Evolutionary conservation across 2,329 filamentous ascomycete species (phyloP).

Genomic region (Sporothrix phasma): DNA sequence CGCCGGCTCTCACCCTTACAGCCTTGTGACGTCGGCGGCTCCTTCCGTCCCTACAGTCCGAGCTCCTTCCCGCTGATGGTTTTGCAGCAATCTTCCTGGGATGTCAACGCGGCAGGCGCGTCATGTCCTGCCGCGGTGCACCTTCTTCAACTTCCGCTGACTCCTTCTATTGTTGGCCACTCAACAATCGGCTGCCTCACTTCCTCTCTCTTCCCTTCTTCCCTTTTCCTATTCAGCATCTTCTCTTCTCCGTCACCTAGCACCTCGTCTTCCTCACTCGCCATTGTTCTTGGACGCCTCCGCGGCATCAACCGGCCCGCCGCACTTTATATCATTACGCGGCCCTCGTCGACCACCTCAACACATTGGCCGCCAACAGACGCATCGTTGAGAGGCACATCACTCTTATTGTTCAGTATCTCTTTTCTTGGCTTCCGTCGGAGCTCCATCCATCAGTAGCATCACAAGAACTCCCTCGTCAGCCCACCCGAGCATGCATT

Average conservation of each 20-base stretch:
- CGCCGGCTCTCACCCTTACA: too few relatives aligned
- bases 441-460: not conserved
- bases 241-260: not conserved
- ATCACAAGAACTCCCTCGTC: not conserved
- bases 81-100: too few relatives aligned
- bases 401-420: conserved; percentile 9
- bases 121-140: not conserved
- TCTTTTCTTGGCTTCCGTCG: not conserved
- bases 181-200: not conserved
- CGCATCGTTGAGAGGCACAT: not conserved
- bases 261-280: not conserved
- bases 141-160: not conserved
- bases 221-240: not conserved
- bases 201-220: not conserved
- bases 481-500: not conserved
- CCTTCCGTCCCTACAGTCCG: not conserved
- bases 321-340: not conserved
- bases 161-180: not conserved
- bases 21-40: not conserved
- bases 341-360: not conserved
- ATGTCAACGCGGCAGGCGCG: not conserved
- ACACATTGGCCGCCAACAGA: not conserved
- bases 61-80: not conserved
- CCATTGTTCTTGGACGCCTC: not conserved
- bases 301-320: not conserved